Evolutionary conservation across 73 alveolate genomes (phyloP).

Genomic region (Paramecium sonneborni): DNA sequence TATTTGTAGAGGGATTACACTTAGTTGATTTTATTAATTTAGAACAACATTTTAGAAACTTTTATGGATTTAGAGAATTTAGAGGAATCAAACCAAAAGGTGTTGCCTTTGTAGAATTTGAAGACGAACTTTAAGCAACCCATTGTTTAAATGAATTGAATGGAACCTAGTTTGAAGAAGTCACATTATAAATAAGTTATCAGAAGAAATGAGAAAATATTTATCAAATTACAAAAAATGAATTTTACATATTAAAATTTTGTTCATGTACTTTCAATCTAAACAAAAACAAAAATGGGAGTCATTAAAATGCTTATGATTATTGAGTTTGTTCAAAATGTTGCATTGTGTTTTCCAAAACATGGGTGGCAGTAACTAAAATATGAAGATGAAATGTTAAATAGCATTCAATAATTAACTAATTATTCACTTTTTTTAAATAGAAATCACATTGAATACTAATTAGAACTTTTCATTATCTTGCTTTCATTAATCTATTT

Average conservation of each 20-base stretch:
- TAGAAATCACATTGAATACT: background rate
- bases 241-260: conserved; percentile 24
- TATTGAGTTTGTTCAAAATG: background rate
- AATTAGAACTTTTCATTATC: background rate
- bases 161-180: conserved; percentile 44
- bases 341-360: conserved; percentile 16
- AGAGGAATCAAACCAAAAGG: conserved; percentile 58
- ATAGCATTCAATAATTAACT: background rate
- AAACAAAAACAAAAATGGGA: background rate
- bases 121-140: conserved; percentile 63
- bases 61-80: conserved; percentile 49
- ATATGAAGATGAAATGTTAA: background rate
- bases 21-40: conserved; percentile 33
- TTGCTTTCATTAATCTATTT: background rate
- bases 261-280: conserved; percentile 12
- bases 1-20: conserved; percentile 43
- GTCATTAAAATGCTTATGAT: background rate
- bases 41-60: conserved; percentile 35
- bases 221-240: background rate
- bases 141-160: conserved; percentile 54
- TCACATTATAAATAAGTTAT: conserved; percentile 25
- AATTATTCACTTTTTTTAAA: background rate
- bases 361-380: background rate
- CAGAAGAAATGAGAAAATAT: conserved; percentile 40
- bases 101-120: conserved; percentile 69